phyloP scores from a whole-genome alignment of 495 filamentous ascomycete species.

The Halenospora varia region DNA sequence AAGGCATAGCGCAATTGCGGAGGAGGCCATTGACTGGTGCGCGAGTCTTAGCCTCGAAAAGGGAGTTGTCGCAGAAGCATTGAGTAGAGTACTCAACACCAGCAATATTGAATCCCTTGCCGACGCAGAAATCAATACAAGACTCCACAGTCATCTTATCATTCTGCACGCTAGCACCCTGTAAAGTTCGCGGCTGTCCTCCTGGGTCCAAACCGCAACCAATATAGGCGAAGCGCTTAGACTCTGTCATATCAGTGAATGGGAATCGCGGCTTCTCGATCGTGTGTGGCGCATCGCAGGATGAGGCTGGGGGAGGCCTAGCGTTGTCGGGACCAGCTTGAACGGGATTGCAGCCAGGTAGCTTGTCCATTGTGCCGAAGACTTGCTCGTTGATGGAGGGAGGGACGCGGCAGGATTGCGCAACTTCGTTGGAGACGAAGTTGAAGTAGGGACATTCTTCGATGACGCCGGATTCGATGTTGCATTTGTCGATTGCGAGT shows the following conservation, averaged over 20 bases:
- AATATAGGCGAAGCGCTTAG: conserved; percentile 51
- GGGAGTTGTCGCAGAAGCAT: conserved; percentile 60
- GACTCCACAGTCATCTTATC: conserved; percentile 54
- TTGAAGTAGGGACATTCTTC: conserved; percentile 49
- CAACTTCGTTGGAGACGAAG: conserved; percentile 32
- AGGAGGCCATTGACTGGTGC: conserved; percentile 22
- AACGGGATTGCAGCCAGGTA: conserved; percentile 40
- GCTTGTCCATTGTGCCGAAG: conserved; percentile 29
- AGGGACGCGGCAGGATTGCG: conserved; percentile 31
- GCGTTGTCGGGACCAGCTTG: conserved; percentile 26
- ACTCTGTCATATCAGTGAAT: conserved; percentile 33
- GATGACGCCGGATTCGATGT: conserved; percentile 44
- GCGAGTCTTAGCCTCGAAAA: not conserved
- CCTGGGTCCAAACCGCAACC: conserved; percentile 54
- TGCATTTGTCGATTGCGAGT: conserved; percentile 57
- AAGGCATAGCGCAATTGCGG: conserved; percentile 36
- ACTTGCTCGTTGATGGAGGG: conserved; percentile 34
- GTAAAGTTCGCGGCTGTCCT: conserved; percentile 48
- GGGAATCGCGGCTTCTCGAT: conserved; percentile 13
- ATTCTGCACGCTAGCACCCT: conserved; percentile 30
- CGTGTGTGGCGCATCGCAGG: conserved; percentile 6
- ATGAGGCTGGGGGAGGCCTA: not conserved
- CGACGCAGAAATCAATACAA: conserved; percentile 52
- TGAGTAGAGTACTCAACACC: conserved; percentile 67
- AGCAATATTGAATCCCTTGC: conserved; percentile 49